These are phyloP conservation scores for Entomortierella chlamydospora DNA, from an alignment of 192 early-diverging fungal genomes.

Conservation along the genomic window DNA sequence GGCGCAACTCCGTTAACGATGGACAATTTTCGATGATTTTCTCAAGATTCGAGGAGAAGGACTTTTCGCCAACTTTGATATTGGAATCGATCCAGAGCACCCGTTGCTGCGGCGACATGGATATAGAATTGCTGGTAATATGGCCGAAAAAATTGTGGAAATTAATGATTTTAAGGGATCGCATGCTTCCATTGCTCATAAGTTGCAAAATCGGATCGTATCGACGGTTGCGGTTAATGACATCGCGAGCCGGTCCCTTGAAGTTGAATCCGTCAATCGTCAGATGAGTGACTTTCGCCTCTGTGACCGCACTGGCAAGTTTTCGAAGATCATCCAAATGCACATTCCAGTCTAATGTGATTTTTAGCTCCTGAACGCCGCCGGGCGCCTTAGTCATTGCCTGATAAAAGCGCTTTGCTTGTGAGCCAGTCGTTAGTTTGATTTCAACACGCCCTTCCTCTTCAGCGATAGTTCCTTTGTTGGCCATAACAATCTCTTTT, in stretches of 20 bases:
- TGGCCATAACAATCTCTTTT: background rate
- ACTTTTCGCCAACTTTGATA: background rate
- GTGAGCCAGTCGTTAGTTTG: background rate
- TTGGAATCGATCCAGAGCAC: background rate
- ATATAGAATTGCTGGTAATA: background rate
- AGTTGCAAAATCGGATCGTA: conserved; percentile 14
- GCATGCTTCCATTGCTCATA: conserved; percentile 1
- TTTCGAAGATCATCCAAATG: conserved; percentile 12
- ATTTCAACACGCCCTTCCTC: background rate
- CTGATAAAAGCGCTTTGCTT: conserved; percentile 5
- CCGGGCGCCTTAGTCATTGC: conserved; percentile 4
- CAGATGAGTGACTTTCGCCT: background rate
- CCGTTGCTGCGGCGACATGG: background rate
- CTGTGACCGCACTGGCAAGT: background rate
- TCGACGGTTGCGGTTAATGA: conserved; percentile 10
- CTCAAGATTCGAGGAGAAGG: background rate
- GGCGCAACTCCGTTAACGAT: background rate
- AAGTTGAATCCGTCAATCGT: background rate
- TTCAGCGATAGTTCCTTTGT: background rate
- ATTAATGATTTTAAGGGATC: background rate
- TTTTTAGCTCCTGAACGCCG: conserved; percentile 2
- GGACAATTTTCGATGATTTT: background rate
- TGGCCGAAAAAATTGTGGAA: background rate
- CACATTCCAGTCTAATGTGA: conserved; percentile 8
- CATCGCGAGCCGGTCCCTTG: conserved; percentile 4